phyloP scores from a whole-genome alignment of 2,329 filamentous ascomycete genomes.

The Ascochyta rabiei region DNA sequence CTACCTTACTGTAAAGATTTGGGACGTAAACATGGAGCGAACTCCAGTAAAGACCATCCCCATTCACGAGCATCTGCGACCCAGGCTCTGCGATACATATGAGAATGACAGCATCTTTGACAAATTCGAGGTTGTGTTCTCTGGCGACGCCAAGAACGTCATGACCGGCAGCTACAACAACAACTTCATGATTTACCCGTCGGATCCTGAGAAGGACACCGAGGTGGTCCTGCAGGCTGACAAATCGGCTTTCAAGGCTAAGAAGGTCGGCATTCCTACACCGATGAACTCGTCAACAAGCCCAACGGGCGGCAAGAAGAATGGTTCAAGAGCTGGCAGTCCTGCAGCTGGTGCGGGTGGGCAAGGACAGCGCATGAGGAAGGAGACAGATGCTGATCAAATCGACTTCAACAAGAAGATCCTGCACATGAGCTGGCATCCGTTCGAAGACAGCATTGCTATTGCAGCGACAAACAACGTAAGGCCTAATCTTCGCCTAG shows the following conservation, averaged over 20 bases:
- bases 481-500: constrained; percentile 53
- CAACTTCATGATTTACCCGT: constrained; percentile 99
- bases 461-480: constrained; percentile 99
- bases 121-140: constrained; percentile 99
- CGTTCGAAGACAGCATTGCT: constrained; percentile 98
- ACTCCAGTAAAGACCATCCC: constrained; percentile 98
- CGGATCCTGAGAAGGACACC: constrained; percentile 92
- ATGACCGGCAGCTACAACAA: constrained; percentile 99
- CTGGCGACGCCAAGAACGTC: constrained; percentile 95
- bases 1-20: constrained; percentile 98
- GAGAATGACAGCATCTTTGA: constrained; percentile 99
- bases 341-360: constrained; percentile 74
- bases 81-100: constrained; percentile 94
- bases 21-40: constrained; percentile 99
- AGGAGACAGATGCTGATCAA: constrained; percentile 98
- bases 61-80: constrained; percentile 95
- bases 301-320: constrained; percentile 80
- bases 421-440: constrained; percentile 99
- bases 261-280: constrained; percentile 97
- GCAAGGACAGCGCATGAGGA: constrained; percentile 92
- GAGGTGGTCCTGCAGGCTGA: constrained; percentile 97
- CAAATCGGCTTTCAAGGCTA: constrained; percentile 99
- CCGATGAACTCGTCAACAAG: constrained; percentile 87
- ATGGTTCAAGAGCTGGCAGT: constrained; percentile 83
- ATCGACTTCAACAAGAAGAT: constrained; percentile 99